These are phyloP conservation scores for Wallacemonas collosoma DNA, from an alignment of 208 protist genomes.

Conservation along the genomic window DNA sequence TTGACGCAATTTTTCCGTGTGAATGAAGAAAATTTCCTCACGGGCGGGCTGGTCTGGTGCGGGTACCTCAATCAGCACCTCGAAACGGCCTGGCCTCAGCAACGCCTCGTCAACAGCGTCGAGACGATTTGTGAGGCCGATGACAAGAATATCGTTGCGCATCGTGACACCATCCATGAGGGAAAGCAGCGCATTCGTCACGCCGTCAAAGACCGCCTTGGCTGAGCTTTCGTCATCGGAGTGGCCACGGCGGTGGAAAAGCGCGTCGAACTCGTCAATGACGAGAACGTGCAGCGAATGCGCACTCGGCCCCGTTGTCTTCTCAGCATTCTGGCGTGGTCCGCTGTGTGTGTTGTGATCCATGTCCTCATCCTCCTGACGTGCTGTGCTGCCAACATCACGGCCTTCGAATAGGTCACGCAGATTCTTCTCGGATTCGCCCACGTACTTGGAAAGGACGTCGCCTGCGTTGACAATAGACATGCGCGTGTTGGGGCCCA, in stretches of 20 bases:
- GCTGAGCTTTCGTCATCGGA: slow-evolving; percentile 93
- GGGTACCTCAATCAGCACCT: slow-evolving; percentile 92
- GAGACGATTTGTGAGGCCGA: slow-evolving; percentile 94
- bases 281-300: slow-evolving; percentile 98
- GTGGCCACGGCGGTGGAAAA: slow-evolving; percentile 95
- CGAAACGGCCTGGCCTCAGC: slow-evolving; percentile 93
- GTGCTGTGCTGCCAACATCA: slow-evolving; percentile 72
- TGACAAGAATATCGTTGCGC: slow-evolving; percentile 92
- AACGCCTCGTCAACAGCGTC: slow-evolving; percentile 91
- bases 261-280: slow-evolving; percentile 99
- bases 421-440: slow-evolving; percentile 99
- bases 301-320: no score
- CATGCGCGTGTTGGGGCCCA: slow-evolving; percentile 85
- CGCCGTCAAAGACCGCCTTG: slow-evolving; percentile 95
- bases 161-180: slow-evolving; percentile 93
- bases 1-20: slow-evolving; percentile 88
- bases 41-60: slow-evolving; percentile 81
- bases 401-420: slow-evolving; percentile 97
- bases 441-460: slow-evolving; percentile 99
- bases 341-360: background rate
- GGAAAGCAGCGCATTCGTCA: slow-evolving; percentile 98
- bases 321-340: no score
- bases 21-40: slow-evolving; percentile 91
- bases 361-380: slow-evolving; percentile 29
- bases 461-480: slow-evolving; percentile 96